Base-by-base conservation (phyloP, 2,329 filamentous ascomycete species). In the Penicillium sp. region DNA sequence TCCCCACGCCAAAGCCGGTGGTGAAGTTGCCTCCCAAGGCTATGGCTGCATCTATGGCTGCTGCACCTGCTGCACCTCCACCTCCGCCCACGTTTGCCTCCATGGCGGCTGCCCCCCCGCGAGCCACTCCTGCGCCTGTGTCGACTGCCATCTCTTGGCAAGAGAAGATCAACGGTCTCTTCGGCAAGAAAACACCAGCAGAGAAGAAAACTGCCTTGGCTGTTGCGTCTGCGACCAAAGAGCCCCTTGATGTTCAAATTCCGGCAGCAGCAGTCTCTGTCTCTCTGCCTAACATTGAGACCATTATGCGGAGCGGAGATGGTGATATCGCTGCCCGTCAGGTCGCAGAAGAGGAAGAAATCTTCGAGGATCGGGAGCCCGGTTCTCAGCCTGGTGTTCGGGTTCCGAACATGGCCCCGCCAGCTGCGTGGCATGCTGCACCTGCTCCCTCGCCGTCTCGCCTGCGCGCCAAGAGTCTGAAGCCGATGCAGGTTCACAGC, bases 291-390 rank as follows among this genome's bases (percentile, higher is more conserved):
- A 61, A 59, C 26, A 54, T 58, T 42, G 63, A 69, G 50, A 42
- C 58, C 44, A 45, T 57, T 33, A 38, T 53, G 4, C 69, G 57
- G 13, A 60, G 63, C 18, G 70, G 71, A 32, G 65, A 70, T 39
- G 68, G 69, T 33, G 71, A 73, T 19, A 60, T 76, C 14, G 73
- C 73, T 11, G 81, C 80, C 3, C 86, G 83, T 57, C 80, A 80
- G 33, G 84, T 87, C 67, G 84, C 85, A 4, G 85, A 88, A 48
- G 83, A 86, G 2, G 86, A 89, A 53, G 84, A 86, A 46, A 87
- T 86, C 50, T 90, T 90, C 50, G 86, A 87, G 58, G 84, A 88
- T 57, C 84, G 86, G 56, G 84, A 89, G 61, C 86, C 86, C 71
- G 85, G 85, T 3, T 89, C 85, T 6, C 67, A 87, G n/a, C 85